phyloP scores from a whole-genome alignment of 2,329 filamentous ascomycete species.

The Penicillium expansum region DNA sequence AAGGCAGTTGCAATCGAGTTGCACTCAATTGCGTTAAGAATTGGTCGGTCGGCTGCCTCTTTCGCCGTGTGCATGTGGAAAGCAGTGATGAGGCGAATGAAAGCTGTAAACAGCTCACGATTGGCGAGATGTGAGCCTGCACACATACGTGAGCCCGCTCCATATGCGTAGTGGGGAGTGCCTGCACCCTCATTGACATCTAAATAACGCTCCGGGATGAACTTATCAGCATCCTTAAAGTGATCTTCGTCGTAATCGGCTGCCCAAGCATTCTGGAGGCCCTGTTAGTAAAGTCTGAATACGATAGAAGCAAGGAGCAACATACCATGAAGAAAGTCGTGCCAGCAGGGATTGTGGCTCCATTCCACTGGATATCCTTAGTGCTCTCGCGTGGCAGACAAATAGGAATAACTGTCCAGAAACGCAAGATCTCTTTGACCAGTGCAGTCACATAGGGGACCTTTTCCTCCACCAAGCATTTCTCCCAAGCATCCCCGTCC shows the following conservation, averaged over 20 bases:
- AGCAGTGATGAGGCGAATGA: constrained; percentile 57
- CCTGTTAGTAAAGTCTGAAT: not conserved
- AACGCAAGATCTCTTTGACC: constrained; percentile 74
- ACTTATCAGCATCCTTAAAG: constrained; percentile 62
- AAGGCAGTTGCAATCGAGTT: constrained; percentile 57
- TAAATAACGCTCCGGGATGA: constrained; percentile 70
- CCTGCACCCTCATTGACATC: constrained; percentile 51
- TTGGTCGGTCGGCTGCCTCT: constrained; percentile 49
- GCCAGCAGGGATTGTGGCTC: constrained; percentile 66
- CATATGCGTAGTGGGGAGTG: constrained; percentile 62
- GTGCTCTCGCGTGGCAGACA: constrained; percentile 70
- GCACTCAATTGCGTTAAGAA: constrained; percentile 58
- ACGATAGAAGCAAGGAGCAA: not conserved
- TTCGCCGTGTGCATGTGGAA: constrained; percentile 55
- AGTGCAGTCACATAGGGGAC: constrained; percentile 73
- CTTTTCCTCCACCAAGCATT: constrained; percentile 70
- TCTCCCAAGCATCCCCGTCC: constrained; percentile 71
- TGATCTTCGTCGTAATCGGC: constrained; percentile 69
- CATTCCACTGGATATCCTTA: constrained; percentile 68
- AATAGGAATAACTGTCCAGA: constrained; percentile 76
- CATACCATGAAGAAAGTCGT: constrained; percentile 75
- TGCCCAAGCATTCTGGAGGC: constrained; percentile 63
- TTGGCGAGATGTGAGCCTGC: constrained; percentile 63
- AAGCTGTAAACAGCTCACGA: constrained; percentile 61
- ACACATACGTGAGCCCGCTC: constrained; percentile 63